These are phyloP conservation scores for Rhizopogon hawkerae DNA, from an alignment of 1,284 basidiomycete genomes.

Conservation along the genomic window DNA sequence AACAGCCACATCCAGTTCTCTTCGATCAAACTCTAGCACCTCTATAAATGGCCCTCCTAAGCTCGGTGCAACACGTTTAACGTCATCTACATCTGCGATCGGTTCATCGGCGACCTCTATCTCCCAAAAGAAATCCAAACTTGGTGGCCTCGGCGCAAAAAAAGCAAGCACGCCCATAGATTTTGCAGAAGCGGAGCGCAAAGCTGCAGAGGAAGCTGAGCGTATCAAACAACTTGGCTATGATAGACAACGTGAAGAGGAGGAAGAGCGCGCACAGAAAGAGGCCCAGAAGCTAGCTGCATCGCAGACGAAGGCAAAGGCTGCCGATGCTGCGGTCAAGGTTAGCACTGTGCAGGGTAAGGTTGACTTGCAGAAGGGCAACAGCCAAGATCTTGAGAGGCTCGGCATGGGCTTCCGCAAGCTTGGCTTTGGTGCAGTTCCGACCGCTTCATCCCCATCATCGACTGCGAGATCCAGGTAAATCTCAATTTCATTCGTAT, in stretches of 20 bases:
- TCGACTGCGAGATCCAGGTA: constrained; percentile 42
- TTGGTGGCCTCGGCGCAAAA: constrained; percentile 80
- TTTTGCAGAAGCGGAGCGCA: constrained; percentile 86
- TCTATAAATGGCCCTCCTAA: constrained; percentile 32
- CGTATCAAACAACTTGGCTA: constrained; percentile 84
- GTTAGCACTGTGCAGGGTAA: constrained; percentile 20
- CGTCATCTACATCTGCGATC: constrained; percentile 36
- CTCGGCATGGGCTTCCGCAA: constrained; percentile 76
- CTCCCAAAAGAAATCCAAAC: constrained; percentile 55
- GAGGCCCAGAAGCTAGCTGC: constrained; percentile 43
- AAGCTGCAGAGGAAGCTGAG: constrained; percentile 84
- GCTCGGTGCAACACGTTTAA: constrained; percentile 48
- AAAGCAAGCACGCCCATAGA: constrained; percentile 73
- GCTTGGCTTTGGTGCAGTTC: constrained; percentile 81
- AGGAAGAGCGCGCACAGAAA: constrained; percentile 52
- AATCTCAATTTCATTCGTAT: constrained; percentile 13
- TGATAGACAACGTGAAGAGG: constrained; percentile 73
- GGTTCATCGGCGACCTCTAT: constrained; percentile 29
- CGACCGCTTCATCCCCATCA: constrained; percentile 42
- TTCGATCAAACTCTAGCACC: constrained; percentile 38
- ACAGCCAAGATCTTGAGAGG: constrained; percentile 45
- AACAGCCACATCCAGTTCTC: constrained; percentile 55
- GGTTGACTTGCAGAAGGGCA: constrained; percentile 26
- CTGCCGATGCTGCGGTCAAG: constrained; percentile 21
- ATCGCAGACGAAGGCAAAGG: constrained; percentile 32